These are phyloP conservation scores for Westerdykella ornata DNA, from an alignment of 2,329 filamentous ascomycete species.

Conservation along the genomic window DNA sequence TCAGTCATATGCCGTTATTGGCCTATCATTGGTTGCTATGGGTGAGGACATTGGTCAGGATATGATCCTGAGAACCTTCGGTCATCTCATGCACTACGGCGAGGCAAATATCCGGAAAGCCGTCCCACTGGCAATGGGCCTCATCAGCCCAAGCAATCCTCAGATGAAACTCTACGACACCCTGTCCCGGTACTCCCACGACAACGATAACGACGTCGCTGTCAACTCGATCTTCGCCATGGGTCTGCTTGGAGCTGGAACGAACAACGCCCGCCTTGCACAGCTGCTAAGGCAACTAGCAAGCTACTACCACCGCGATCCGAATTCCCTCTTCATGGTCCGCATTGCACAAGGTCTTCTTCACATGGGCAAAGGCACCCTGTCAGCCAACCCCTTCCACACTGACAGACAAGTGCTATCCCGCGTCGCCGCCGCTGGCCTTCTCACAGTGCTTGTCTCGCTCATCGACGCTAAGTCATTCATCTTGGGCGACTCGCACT, in stretches of 20 bases:
- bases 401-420: constrained; percentile 95
- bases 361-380: constrained; percentile 98
- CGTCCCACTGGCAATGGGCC: constrained; percentile 91
- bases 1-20: constrained; percentile 92
- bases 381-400: constrained; percentile 97
- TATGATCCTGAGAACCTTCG: constrained; percentile 96
- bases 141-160: constrained; percentile 94
- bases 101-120: constrained; percentile 95
- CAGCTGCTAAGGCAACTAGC: constrained; percentile 91
- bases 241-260: constrained; percentile 92
- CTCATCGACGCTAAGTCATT: constrained; percentile 94
- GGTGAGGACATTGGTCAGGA: constrained; percentile 97
- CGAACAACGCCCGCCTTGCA: constrained; percentile 93
- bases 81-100: constrained; percentile 98
- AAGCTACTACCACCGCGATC: constrained; percentile 95
- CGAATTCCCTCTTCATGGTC: constrained; percentile 97
- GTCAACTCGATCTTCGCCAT: constrained; percentile 99
- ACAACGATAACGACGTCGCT: constrained; percentile 96
- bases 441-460: constrained; percentile 83
- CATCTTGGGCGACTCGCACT: constrained; percentile 67
- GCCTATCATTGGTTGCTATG: constrained; percentile 92
- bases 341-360: constrained; percentile 94
- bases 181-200: constrained; percentile 92
- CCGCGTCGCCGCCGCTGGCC: constrained; percentile 78
- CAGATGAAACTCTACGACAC: constrained; percentile 99